These are phyloP conservation scores for Kuraishia ogatae DNA, from an alignment of 805 yeast species.

Conservation along the genomic window DNA sequence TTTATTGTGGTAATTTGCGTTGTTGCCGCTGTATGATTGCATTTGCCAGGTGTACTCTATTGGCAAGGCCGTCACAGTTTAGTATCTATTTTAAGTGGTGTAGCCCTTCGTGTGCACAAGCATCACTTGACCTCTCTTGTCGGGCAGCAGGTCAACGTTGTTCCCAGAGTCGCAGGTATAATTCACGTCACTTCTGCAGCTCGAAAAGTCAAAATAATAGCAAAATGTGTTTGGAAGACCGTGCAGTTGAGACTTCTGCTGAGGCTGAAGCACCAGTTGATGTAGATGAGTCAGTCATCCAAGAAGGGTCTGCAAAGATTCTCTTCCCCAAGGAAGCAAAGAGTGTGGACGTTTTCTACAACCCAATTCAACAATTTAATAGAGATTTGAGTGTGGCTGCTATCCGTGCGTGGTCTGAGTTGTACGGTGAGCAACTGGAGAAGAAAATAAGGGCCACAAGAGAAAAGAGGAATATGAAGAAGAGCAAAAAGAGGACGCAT, in stretches of 20 bases:
- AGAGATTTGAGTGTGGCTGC: conserved; percentile 83
- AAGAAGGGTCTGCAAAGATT: conserved; percentile 81
- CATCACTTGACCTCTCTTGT: background rate
- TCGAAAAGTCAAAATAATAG: too few relatives aligned
- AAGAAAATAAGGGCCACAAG: conserved; percentile 13
- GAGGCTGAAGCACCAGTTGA: background rate
- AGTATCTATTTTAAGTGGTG: background rate
- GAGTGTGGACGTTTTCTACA: conserved; percentile 72
- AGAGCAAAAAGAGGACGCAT: conserved; percentile 3
- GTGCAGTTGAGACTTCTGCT: background rate
- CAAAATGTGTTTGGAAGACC: background rate
- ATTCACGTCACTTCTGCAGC: too few relatives aligned
- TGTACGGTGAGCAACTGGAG: conserved; percentile 31
- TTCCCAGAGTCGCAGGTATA: too few relatives aligned
- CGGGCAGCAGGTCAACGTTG: background rate
- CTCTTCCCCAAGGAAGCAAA: conserved; percentile 68
- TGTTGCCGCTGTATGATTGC: background rate
- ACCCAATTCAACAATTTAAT: conserved; percentile 94
- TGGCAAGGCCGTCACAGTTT: background rate
- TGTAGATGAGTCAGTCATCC: background rate
- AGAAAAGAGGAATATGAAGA: conserved; percentile 13
- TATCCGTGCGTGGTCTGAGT: conserved; percentile 77
- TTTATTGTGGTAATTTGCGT: too few relatives aligned
- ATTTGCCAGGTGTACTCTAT: background rate
- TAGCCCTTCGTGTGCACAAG: background rate